These are phyloP conservation scores for Cladophialophora bantiana DNA, from an alignment of 2,329 filamentous ascomycete species.

Conservation along the genomic window DNA sequence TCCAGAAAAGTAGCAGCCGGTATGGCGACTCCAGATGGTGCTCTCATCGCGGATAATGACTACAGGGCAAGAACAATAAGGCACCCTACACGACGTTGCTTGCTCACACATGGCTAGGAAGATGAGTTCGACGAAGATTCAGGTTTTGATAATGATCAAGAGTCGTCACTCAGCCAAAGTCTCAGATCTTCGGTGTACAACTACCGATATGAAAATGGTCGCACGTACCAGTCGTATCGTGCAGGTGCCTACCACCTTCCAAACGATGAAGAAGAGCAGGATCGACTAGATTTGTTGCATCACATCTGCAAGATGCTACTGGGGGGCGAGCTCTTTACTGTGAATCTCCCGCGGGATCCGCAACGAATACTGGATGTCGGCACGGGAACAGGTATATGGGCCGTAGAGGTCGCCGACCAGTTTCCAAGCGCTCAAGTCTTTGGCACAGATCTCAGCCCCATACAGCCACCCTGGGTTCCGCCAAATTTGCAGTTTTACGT, in stretches of 20 bases:
- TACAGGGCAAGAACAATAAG: neutral
- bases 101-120: conserved; percentile 1
- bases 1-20: neutral
- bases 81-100: neutral
- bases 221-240: conserved; percentile 12
- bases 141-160: neutral
- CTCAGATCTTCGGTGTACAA: conserved; percentile 10
- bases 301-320: conserved; percentile 16
- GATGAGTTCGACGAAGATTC: conserved; percentile 8
- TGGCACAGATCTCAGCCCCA: conserved; percentile 50
- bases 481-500: conserved; percentile 45
- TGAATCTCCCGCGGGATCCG: conserved; percentile 1
- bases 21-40: conserved; percentile 7
- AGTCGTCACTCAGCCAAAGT: conserved; percentile 3
- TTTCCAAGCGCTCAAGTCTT: conserved; percentile 37
- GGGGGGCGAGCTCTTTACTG: conserved; percentile 6
- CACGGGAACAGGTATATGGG: conserved; percentile 7
- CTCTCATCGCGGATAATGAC: neutral
- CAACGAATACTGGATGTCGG: conserved; percentile 12
- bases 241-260: conserved; percentile 7
- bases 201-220: conserved; percentile 13
- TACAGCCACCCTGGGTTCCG: conserved; percentile 43
- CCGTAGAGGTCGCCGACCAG: conserved; percentile 11
- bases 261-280: conserved; percentile 15
- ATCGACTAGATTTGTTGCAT: conserved; percentile 7